Conservation (phyloP, 1,284 basidiomycete species). For the Cutaneotrichosporon mucoides region DNA sequence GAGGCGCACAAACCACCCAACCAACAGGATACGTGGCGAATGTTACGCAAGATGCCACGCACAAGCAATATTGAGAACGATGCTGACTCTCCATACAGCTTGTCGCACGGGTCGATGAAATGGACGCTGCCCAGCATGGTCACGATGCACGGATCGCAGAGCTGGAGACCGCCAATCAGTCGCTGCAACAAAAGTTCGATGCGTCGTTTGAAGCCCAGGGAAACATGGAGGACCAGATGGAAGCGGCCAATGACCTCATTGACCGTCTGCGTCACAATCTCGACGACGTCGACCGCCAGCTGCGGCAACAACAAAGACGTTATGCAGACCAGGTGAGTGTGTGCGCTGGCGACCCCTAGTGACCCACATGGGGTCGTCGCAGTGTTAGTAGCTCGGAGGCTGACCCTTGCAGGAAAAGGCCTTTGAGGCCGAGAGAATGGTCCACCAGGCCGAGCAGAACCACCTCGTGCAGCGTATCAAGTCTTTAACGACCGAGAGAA, state of each 20-base stretch:
- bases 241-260: slow-evolving; percentile 36
- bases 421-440: slow-evolving; percentile 44
- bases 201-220: slow-evolving; percentile 38
- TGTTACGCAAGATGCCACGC: not conserved
- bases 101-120: slow-evolving; percentile 15
- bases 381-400: too few species aligned
- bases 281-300: slow-evolving; percentile 31
- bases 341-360: too few species aligned
- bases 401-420: slow-evolving; percentile 33
- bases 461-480: slow-evolving; percentile 36
- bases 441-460: slow-evolving; percentile 37
- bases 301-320: slow-evolving; percentile 31
- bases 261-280: slow-evolving; percentile 32
- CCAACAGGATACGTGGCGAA: too few species aligned
- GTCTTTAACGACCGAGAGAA: slow-evolving; percentile 17
- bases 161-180: slow-evolving; percentile 4
- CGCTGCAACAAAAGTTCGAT: slow-evolving; percentile 28
- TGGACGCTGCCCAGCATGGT: slow-evolving; percentile 7
- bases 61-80: not conserved
- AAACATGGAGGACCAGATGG: slow-evolving; percentile 40
- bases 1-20: not conserved
- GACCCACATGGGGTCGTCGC: too few species aligned
- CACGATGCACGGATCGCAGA: slow-evolving; percentile 2
- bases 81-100: slow-evolving; percentile 1
- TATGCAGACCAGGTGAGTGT: slow-evolving; percentile 42